Base-by-base conservation (phyloP, 225 moss, liverwort and hornwort species). In the Thuidium tamariscinum region DNA sequence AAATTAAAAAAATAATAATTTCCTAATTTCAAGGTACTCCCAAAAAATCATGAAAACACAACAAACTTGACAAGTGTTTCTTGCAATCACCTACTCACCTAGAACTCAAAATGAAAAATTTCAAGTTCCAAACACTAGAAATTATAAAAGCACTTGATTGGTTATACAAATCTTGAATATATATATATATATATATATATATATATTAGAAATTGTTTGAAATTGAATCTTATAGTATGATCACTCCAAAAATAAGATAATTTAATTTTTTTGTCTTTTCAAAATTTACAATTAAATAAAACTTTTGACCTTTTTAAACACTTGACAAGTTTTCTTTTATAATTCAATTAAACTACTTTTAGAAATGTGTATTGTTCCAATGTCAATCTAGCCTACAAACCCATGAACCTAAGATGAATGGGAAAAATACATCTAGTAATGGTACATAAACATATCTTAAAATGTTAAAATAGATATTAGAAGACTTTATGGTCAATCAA, bases 101-200 rank as follows among this genome's bases (percentile, higher is more conserved):
- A n/a, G n/a, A 72, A 46, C 0, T 30, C 0, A 11, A 0, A 18
- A 11, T 46, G 16, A 48, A 1, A 11, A 7, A 16, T 41, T 14
- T n/a, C 0, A 46, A 30, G 30, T 11, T 0, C 4, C 0, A 30
- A 48, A 11, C 0, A 0, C 0, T 4, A 30, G 0, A 11, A 17
- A 46, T 11, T 11, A 26, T 10, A 70, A 10, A 48, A 30, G 7
- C 2, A 18, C 4, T 46, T 46, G 32, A 73, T 30, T 30, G 2
- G 8, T 52, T 34, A 34, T 0, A 34, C 21, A 34, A 77, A 27
- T 39, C 16, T 77, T 56, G 11, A 37, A 16, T 26, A 7, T 39
- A 17, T 39, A 16, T 16, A 1, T n/a, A n/a, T n/a, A n/a, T n/a
- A n/a, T n/a, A n/a, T n/a, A n/a, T n/a, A n/a, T n/a, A n/a, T n/a